Conservation (phyloP, 2,329 filamentous ascomycete species). For the Paraphoma sp. region DNA sequence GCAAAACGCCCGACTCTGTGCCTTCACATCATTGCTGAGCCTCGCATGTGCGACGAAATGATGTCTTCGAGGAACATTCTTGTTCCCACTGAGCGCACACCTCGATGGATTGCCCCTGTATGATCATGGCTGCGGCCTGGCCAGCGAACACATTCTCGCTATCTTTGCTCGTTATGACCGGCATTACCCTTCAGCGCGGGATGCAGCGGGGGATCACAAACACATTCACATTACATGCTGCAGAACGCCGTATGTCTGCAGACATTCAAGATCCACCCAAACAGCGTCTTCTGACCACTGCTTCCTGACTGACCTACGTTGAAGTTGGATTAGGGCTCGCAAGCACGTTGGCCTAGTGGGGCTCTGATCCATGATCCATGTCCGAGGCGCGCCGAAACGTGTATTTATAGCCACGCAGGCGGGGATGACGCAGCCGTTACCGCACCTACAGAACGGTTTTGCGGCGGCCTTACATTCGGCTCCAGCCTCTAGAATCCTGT, state of each 20-base stretch:
- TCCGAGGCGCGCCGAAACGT: constrained; percentile 13
- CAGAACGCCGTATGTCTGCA: constrained; percentile 2
- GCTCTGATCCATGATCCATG: constrained; percentile 7
- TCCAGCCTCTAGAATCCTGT: not conserved
- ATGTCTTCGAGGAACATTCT: not conserved
- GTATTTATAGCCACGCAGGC: constrained; percentile 26
- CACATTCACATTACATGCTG: not conserved
- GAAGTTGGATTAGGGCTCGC: constrained; percentile 26
- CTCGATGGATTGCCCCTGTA: not conserved
- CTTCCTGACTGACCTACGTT: constrained; percentile 9
- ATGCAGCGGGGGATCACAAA: not conserved
- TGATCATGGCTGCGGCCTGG: not conserved
- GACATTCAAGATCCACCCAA: constrained; percentile 3
- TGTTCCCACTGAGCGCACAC: not conserved
- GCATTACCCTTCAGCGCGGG: not conserved
- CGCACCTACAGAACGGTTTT: constrained; percentile 13
- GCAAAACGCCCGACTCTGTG: constrained; percentile 4
- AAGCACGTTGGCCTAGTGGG: constrained; percentile 16
- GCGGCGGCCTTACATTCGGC: constrained; percentile 18
- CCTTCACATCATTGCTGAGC: constrained; percentile 12
- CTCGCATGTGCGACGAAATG: constrained; percentile 19
- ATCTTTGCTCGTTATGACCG: constrained; percentile 2
- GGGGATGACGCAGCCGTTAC: constrained; percentile 20
- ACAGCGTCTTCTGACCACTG: constrained; percentile 3
- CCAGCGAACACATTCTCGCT: not conserved